phyloP scores from a whole-genome alignment of 2,329 filamentous ascomycete genomes.

The Colletotrichum theobromicola region DNA sequence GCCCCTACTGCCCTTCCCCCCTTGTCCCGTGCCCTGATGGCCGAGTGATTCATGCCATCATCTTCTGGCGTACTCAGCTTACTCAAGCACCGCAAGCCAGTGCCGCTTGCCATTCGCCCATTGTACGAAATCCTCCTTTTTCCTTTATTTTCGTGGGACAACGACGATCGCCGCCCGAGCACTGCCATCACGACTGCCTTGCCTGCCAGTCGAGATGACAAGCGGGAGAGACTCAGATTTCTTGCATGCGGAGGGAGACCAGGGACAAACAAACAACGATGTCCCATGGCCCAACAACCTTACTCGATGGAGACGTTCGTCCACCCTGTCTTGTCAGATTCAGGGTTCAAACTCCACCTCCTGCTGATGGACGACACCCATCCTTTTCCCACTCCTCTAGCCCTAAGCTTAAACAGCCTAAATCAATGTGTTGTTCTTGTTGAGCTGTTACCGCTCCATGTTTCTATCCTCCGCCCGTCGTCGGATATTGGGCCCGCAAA shows the following conservation, averaged over 20 bases:
- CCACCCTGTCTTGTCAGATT: not conserved
- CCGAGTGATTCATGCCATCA: not conserved
- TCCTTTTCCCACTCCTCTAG: not conserved
- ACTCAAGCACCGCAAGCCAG: not conserved
- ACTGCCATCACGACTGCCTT: not conserved
- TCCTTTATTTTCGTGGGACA: not conserved
- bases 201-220: not conserved
- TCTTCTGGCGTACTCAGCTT: not conserved
- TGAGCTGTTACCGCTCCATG: not conserved
- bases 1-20: no score
- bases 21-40: not conserved
- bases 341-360: not conserved
- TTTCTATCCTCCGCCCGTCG: not conserved
- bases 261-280: not conserved
- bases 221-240: not conserved
- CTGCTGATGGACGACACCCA: not conserved
- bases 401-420: not conserved
- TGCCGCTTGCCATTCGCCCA: not conserved
- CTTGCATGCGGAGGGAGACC: not conserved
- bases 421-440: not conserved
- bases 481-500: not conserved
- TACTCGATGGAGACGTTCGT: not conserved
- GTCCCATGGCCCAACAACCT: not conserved
- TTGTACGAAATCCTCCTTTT: not conserved
- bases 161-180: not conserved